A percentile compares a stretch with the other conserved stretches of the same genome.
Evolutionary conservation across 257 asterid species (phyloP).

Genomic region (Penstemon newberryi): DNA sequence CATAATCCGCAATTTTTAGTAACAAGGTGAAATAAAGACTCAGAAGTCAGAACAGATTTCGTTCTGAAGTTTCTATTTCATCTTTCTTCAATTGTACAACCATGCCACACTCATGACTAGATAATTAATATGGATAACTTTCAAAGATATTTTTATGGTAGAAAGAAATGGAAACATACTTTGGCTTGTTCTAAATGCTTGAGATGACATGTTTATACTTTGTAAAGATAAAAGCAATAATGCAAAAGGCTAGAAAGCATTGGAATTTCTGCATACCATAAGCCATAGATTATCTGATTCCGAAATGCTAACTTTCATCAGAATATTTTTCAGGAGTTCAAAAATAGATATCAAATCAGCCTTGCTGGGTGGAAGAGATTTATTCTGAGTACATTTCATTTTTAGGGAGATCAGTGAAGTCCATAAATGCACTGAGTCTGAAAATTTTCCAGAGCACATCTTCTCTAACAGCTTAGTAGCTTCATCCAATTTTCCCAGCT

Average conservation of each 20-base stretch:
- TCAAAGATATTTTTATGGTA: background rate
- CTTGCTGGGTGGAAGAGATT: constrained; percentile 42
- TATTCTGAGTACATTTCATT: constrained; percentile 40
- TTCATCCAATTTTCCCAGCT: constrained; percentile 55
- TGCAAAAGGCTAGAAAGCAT: constrained; percentile 11
- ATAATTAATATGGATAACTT: background rate
- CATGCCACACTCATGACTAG: background rate
- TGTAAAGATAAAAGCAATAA: background rate
- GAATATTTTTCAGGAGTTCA: constrained; percentile 53
- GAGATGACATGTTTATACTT: background rate
- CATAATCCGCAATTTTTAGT: background rate
- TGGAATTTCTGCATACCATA: constrained; percentile 59
- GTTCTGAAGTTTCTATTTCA: background rate
- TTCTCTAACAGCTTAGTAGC: constrained; percentile 58
- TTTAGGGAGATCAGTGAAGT: constrained; percentile 64
- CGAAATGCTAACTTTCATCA: constrained; percentile 50
- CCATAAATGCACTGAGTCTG: constrained; percentile 64
- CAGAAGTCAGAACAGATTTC: no score
- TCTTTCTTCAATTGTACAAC: background rate
- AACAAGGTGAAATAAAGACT: background rate
- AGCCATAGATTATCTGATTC: constrained; percentile 80
- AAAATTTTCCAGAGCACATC: constrained; percentile 60
- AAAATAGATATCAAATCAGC: constrained; percentile 43
- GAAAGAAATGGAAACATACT: constrained; percentile 11
- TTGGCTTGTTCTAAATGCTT: background rate